Conservation (phyloP, 2,329 filamentous ascomycete species). For the Talaromyces sp. region DNA sequence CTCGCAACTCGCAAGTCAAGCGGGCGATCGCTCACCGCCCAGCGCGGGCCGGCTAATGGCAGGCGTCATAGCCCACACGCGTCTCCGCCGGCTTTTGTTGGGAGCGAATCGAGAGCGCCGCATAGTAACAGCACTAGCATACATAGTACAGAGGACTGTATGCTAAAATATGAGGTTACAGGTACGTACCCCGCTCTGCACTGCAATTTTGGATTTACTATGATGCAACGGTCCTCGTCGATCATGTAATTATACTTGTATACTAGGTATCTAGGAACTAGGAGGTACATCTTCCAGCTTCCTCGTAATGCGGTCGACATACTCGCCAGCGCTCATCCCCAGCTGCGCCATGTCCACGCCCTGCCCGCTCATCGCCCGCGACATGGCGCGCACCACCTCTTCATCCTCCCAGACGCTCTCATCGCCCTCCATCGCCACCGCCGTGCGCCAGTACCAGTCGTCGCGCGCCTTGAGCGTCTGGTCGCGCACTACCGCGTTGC, state of each 20-base stretch:
- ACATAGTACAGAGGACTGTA: too few relatives aligned
- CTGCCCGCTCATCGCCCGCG: constrained; percentile 67
- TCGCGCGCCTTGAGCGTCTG: constrained; percentile 60
- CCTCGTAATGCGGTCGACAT: constrained; percentile 38
- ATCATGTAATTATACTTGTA: not conserved
- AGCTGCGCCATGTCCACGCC: constrained; percentile 37
- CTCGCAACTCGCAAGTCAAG: not conserved
- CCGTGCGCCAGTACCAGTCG: constrained; percentile 66
- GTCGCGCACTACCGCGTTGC: constrained; percentile 75
- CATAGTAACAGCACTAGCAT: not conserved
- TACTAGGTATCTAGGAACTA: constrained; percentile 16
- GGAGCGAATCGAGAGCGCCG: not conserved
- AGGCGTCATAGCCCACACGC: not conserved
- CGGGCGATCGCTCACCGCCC: not conserved
- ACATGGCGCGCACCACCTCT: constrained; percentile 58
- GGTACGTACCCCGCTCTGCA: not conserved
- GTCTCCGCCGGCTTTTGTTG: not conserved
- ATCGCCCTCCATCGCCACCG: constrained; percentile 57
- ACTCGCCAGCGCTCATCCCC: constrained; percentile 37
- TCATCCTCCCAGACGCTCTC: constrained; percentile 64
- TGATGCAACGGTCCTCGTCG: not conserved
- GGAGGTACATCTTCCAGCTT: too few relatives aligned
- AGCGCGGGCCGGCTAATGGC: not conserved
- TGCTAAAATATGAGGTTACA: too few relatives aligned
- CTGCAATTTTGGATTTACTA: not conserved